Conservation (phyloP, 1,284 basidiomycete species). For the Tylopilus sp. region DNA sequence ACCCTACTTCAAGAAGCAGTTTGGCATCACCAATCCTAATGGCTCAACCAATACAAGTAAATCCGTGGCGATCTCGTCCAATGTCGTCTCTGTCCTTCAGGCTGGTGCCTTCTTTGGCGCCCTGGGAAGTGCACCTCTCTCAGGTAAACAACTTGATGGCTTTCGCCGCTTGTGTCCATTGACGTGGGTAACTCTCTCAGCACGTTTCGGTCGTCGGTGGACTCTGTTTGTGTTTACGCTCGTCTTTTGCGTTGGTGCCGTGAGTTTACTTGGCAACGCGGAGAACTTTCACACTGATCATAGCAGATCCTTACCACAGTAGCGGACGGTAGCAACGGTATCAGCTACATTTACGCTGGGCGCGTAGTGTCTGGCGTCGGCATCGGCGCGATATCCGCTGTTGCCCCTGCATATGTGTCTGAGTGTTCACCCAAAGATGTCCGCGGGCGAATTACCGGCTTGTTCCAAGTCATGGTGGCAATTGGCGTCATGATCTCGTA, state of each 20-base stretch:
- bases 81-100: conserved; percentile 82
- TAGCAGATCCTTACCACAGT: conserved; percentile 68
- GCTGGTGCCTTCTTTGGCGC: conserved; percentile 88
- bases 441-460: conserved; percentile 75
- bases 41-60: conserved; percentile 49
- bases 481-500: conserved; percentile 83
- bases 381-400: conserved; percentile 69
- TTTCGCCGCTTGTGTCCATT: not conserved
- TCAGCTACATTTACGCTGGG: conserved; percentile 79
- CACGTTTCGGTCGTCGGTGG: conserved; percentile 64
- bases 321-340: conserved; percentile 63
- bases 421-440: conserved; percentile 84
- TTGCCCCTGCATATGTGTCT: conserved; percentile 81
- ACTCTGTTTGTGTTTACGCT: conserved; percentile 68
- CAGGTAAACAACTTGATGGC: conserved; percentile 52
- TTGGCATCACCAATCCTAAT: conserved; percentile 62
- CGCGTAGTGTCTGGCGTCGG: conserved; percentile 74
- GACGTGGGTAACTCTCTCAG: conserved; percentile 41
- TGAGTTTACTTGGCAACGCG: conserved; percentile 41
- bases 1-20: conserved; percentile 69
- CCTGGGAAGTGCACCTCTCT: conserved; percentile 70
- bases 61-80: conserved; percentile 63
- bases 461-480: conserved; percentile 88
- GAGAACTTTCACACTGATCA: conserved; percentile 4
- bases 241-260: conserved; percentile 77